Base-by-base conservation (phyloP, 2,329 filamentous ascomycete species). In the Phialemonium atrogriseum region DNA sequence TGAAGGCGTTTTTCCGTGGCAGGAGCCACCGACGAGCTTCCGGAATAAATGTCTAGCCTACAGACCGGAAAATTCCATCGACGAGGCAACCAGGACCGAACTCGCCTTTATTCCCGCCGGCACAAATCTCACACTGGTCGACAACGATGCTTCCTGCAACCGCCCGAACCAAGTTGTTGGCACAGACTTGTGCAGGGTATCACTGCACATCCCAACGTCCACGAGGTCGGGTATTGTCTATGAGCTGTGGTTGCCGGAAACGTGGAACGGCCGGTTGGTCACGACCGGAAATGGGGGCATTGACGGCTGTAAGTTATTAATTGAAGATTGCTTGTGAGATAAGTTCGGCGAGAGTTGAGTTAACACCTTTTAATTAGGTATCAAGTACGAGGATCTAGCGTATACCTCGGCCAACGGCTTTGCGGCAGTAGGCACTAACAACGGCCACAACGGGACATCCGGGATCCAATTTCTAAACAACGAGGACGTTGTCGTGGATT, bases 231-330 rank as follows among this genome's bases (percentile, higher is more conserved):
- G 59, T 30, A 62, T 73, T 19, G 58, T 50, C 7, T 42, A 64
- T 11, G 66, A 70, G 41, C 51, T 59, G 2, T 70, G 65, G 66
- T 55, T 70, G 22, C 67, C 67, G 0, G 44, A 52, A 21, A 37
- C 48, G 19, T 71, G 67, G 52, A 58, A 54, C 2, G 56, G 60
- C 2, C 59, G 68, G 0, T 60, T 67, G 37, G 39, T 71, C 23
- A 60, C 55, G 15, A 65, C 61, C 0, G 67, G 65, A 2, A 70
- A 70, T 25, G 65, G 64, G 4, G 67, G 66, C 3, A 44, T 70
- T 10, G 56, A 57, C 23, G 66, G 66, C 12, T 67, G n/a, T n/a
- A n/a, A n/a, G n/a, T n/a, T n/a, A n/a, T n/a, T n/a, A n/a, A n/a
- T n/a, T n/a, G n/a, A n/a, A n/a, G n/a, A n/a, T n/a, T n/a, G n/a